These are phyloP conservation scores for Chytriomyces hyalinus DNA, from an alignment of 192 early-diverging fungal species.

Conservation along the genomic window DNA sequence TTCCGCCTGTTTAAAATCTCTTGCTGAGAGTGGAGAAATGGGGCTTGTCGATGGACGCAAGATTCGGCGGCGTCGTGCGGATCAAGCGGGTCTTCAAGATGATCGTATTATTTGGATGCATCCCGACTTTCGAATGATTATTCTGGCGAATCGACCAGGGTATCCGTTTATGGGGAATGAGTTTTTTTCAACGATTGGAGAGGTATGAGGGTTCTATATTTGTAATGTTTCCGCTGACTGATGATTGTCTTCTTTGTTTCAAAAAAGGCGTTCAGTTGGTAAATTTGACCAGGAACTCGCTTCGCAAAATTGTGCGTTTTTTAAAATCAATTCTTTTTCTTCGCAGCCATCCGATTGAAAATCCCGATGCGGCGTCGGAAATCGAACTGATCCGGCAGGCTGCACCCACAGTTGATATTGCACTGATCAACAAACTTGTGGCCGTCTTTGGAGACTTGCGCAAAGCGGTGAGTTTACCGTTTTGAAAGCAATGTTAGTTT, in stretches of 20 bases:
- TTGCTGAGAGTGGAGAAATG: constrained; percentile 82
- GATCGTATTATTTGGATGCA: constrained; percentile 34
- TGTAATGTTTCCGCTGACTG: too few relatives aligned
- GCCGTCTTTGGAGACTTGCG: constrained; percentile 74
- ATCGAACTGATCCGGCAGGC: constrained; percentile 71
- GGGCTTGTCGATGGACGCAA: constrained; percentile 75
- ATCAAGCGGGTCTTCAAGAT: constrained; percentile 8
- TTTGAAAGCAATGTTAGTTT: too few relatives aligned
- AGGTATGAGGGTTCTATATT: constrained; percentile 23
- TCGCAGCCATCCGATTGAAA: constrained; percentile 70
- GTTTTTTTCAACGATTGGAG: constrained; percentile 79
- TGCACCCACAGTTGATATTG: constrained; percentile 69
- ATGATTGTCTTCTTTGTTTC: too few relatives aligned
- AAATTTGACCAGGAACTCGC: not conserved
- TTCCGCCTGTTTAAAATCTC: constrained; percentile 73
- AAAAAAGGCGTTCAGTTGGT: constrained; percentile 57
- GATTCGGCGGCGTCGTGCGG: constrained; percentile 46
- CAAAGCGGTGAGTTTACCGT: constrained; percentile 30
- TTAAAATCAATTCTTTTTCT: not conserved
- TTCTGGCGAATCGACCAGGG: constrained; percentile 80
- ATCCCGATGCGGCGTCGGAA: constrained; percentile 75
- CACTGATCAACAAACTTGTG: constrained; percentile 65
- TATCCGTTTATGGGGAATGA: constrained; percentile 80
- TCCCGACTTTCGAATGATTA: constrained; percentile 78
- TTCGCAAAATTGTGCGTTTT: too few relatives aligned